Conservation (phyloP, 1,284 basidiomycete species). For the Takashimella tepidaria region DNA sequence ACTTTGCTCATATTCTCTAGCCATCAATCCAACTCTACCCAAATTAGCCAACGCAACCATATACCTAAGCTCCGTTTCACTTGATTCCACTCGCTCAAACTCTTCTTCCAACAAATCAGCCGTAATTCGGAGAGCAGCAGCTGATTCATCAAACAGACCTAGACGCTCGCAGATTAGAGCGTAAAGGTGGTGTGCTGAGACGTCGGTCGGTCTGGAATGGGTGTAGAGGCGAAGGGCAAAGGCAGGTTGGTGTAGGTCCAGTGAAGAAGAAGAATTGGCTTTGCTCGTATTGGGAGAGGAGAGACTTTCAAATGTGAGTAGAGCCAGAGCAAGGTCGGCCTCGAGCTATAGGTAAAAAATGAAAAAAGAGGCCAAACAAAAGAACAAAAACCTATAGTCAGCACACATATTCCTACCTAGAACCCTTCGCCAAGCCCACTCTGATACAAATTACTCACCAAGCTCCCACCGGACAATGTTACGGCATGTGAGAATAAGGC, state of each 20-base stretch:
- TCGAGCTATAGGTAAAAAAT: constrained; percentile 71
- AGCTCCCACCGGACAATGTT: constrained; percentile 58
- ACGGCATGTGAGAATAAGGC: constrained; percentile 79
- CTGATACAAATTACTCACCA: constrained; percentile 53
- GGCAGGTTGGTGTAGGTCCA: constrained; percentile 60
- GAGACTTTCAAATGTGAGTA: constrained; percentile 55
- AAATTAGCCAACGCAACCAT: constrained; percentile 76
- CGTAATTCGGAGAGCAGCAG: constrained; percentile 56
- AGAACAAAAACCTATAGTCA: too few species aligned
- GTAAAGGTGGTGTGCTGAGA: constrained; percentile 75
- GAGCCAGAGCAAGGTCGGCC: constrained; percentile 76
- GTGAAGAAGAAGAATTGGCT: constrained; percentile 9
- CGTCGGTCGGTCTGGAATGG: constrained; percentile 62
- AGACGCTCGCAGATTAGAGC: constrained; percentile 81
- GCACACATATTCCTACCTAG: too few species aligned
- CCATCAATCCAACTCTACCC: constrained; percentile 67
- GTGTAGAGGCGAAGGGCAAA: constrained; percentile 77
- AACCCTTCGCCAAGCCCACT: too few species aligned
- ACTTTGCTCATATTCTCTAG: constrained; percentile 58
- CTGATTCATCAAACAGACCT: constrained; percentile 63
- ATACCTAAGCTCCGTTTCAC: constrained; percentile 69
- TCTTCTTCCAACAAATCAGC: constrained; percentile 71
- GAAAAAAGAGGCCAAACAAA: too few species aligned
- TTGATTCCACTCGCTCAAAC: constrained; percentile 82
- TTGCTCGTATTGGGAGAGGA: constrained; percentile 20